Conservation (phyloP, 257 asterid species). For the Capsicum rhomboideum region DNA sequence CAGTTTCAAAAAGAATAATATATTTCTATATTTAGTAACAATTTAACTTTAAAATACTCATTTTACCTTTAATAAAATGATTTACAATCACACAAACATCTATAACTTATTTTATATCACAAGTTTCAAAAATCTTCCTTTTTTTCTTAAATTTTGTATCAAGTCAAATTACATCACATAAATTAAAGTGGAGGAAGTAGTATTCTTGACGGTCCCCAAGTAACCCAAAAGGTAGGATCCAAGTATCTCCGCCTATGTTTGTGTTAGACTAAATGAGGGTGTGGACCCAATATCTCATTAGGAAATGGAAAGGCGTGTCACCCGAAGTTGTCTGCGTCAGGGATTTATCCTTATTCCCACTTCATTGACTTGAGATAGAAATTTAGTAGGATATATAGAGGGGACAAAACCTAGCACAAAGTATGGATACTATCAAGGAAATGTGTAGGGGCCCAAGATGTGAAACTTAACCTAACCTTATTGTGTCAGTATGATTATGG, state of each 20-base stretch:
- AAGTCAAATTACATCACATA: too few relatives aligned
- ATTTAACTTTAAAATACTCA: too few relatives aligned
- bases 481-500: neutral
- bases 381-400: neutral
- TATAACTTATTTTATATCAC: too few relatives aligned
- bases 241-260: neutral
- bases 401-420: slow-evolving; percentile 1
- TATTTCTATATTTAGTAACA: too few relatives aligned
- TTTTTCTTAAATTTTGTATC: too few relatives aligned
- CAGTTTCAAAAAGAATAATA: too few relatives aligned
- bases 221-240: neutral
- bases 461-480: neutral
- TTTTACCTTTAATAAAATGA: too few relatives aligned
- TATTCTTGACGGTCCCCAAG: neutral
- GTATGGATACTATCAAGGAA: neutral
- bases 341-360: neutral
- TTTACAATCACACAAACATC: too few relatives aligned
- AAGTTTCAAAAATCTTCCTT: too few relatives aligned
- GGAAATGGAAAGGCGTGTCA: neutral
- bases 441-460: neutral
- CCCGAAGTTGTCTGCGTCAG: neutral
- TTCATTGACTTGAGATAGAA: neutral
- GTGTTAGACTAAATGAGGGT: neutral
- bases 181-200: too few relatives aligned
- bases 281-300: neutral